phyloP scores from a whole-genome alignment of 2,329 filamentous ascomycete genomes.

The Aspergillus spinulosporus region DNA sequence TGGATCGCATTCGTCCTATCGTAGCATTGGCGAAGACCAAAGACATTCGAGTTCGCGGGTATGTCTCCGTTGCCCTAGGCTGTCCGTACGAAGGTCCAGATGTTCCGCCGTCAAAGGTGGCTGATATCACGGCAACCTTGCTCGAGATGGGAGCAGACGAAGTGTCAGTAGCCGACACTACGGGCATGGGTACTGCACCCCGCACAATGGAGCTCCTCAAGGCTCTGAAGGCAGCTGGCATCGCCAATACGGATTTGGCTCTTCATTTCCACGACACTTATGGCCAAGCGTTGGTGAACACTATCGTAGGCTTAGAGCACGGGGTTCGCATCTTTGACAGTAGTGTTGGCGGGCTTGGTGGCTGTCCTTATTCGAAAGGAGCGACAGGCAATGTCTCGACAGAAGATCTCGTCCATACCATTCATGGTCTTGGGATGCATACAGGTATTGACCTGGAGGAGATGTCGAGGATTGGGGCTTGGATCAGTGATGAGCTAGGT shows the following conservation, averaged over 20 bases:
- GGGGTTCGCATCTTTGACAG: slow-evolving; percentile 65
- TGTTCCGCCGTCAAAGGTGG: slow-evolving; percentile 60
- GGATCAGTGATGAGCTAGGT: slow-evolving; percentile 57
- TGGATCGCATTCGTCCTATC: slow-evolving; percentile 60
- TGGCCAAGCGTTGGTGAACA: slow-evolving; percentile 64
- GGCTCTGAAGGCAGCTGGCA: slow-evolving; percentile 60
- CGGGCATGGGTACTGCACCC: slow-evolving; percentile 66
- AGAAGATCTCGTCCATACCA: slow-evolving; percentile 61
- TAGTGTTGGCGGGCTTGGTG: slow-evolving; percentile 63
- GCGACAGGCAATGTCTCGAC: slow-evolving; percentile 67
- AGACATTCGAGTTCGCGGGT: slow-evolving; percentile 61
- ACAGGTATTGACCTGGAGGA: slow-evolving; percentile 60
- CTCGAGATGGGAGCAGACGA: slow-evolving; percentile 67
- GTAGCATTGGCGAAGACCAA: slow-evolving; percentile 57
- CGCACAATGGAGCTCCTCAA: slow-evolving; percentile 59
- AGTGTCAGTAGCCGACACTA: slow-evolving; percentile 66
- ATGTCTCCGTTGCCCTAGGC: slow-evolving; percentile 64
- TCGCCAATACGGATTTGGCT: slow-evolving; percentile 60
- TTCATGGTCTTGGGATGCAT: slow-evolving; percentile 61
- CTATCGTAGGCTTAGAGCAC: slow-evolving; percentile 62
- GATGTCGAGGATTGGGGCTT: slow-evolving; percentile 56
- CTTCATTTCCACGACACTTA: slow-evolving; percentile 69
- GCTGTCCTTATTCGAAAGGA: slow-evolving; percentile 65
- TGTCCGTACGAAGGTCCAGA: slow-evolving; percentile 67
- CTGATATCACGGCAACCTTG: slow-evolving; percentile 60